These are phyloP conservation scores for Cryphonectria radicalis DNA, from an alignment of 2,329 filamentous ascomycete species.

Conservation along the genomic window DNA sequence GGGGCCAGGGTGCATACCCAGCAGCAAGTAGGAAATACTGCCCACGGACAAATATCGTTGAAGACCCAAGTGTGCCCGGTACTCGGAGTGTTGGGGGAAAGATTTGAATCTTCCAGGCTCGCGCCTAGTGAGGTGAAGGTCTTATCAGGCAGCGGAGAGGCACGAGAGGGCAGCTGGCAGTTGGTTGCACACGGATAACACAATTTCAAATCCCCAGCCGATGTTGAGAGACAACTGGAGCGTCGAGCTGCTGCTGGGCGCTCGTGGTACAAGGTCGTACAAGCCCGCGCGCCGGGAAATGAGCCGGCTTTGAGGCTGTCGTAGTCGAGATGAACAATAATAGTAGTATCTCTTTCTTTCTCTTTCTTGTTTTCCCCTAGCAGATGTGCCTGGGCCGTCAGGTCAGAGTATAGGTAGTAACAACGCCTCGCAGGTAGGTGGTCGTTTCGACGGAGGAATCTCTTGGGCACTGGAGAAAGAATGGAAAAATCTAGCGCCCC, in stretches of 20 bases:
- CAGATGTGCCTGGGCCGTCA: neutral
- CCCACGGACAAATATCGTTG: neutral
- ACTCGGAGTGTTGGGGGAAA: neutral
- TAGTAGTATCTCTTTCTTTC: neutral
- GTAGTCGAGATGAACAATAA: neutral
- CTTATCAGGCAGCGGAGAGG: constrained; percentile 5
- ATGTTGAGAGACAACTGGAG: constrained; percentile 26
- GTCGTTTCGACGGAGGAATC: neutral
- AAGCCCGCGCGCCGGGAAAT: constrained; percentile 23
- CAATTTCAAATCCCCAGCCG: constrained; percentile 27
- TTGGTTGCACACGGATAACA: constrained; percentile 25
- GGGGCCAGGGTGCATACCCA: neutral
- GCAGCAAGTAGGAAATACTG: neutral
- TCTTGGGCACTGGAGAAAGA: constrained; percentile 9
- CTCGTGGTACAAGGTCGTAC: constrained; percentile 25
- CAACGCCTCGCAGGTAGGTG: neutral
- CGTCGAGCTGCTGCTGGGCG: constrained; percentile 17
- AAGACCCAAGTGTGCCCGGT: neutral
- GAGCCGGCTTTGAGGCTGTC: constrained; percentile 21
- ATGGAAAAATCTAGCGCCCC: constrained; percentile 26
- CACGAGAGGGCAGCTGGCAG: constrained; percentile 17
- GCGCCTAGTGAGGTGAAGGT: constrained; percentile 2
- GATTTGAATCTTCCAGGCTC: neutral
- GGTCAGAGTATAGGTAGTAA: neutral
- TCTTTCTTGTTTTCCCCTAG: neutral